A percentile compares a stretch with the other conserved stretches of the same genome.
Evolutionary conservation across 257 asterid genomes (phyloP).

Genomic region (Jaltomata sinuosa): DNA sequence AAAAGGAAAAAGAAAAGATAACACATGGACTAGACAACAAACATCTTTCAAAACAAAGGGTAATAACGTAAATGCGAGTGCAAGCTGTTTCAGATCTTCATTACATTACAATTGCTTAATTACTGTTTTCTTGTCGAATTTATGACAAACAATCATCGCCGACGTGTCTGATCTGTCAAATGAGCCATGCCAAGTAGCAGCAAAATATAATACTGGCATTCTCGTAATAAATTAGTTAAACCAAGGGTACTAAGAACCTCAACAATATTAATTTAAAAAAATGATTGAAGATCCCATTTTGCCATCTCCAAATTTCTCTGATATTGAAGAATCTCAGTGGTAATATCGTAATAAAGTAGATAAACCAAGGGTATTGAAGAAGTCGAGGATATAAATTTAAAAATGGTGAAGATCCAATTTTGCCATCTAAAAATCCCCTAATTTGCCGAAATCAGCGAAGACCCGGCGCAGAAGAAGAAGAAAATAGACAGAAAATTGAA

Average conservation of each 20-base stretch:
- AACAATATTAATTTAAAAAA: background rate
- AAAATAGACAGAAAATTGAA: conserved; percentile 14
- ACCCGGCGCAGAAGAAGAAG: conserved; percentile 24
- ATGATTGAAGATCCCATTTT: background rate
- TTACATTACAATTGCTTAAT: background rate
- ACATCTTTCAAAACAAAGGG: background rate
- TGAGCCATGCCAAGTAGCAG: background rate
- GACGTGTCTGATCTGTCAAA: background rate
- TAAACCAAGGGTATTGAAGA: conserved; percentile 10
- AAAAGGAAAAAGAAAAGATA: background rate
- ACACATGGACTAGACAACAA: background rate
- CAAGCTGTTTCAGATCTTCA: conserved; percentile 3
- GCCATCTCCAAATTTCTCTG: background rate
- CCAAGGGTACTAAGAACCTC: background rate
- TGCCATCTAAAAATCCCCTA: conserved; percentile 30
- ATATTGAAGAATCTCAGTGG: conserved; percentile 14
- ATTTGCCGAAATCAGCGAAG: conserved; percentile 18
- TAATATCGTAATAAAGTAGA: conserved; percentile 16
- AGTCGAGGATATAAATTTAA: conserved; percentile 10
- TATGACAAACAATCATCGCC: conserved; percentile 27
- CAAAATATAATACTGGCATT: background rate
- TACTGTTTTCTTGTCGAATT: conserved; percentile 4
- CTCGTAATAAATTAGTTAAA: background rate
- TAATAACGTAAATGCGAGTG: background rate
- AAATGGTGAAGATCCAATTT: conserved; percentile 40